Percentiles rank a stretch among this genome's conserved stretches.
Conservation (phyloP, 306 rosid species). For the Corylus avellana region DNA sequence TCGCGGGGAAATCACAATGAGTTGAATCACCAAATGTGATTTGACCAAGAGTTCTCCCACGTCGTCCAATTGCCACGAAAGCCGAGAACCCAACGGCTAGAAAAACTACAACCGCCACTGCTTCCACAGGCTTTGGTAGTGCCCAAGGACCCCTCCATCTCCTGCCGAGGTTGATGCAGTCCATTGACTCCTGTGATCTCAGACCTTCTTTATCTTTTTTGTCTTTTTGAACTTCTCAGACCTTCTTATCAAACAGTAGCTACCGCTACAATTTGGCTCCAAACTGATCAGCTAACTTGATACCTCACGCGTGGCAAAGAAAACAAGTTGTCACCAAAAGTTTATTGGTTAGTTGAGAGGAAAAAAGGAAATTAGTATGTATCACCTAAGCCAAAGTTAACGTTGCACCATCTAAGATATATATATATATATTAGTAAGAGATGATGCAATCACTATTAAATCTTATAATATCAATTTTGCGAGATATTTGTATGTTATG, state of each 20-base stretch:
- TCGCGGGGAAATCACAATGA: constrained; percentile 24
- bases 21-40: not conserved
- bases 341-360: no score
- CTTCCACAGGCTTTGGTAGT: constrained; percentile 1
- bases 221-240: not conserved
- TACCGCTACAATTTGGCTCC: not conserved
- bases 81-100: constrained; percentile 8
- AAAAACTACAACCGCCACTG: not conserved
- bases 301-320: no score
- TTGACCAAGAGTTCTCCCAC: not conserved
- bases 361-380: no score
- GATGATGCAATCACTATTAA: no score
- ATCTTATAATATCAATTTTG: no score
- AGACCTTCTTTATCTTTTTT: not conserved
- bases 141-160: constrained; percentile 20
- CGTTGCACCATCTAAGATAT: no score
- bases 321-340: no score
- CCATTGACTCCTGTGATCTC: constrained; percentile 8
- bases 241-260: not conserved
- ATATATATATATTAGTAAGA: no score
- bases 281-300: no score
- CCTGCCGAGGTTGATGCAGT: not conserved
- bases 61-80: constrained; percentile 12
- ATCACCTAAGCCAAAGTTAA: no score
- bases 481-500: no score